Conservation (phyloP, 2,329 filamentous ascomycete species). For the Tolypocladium album region DNA sequence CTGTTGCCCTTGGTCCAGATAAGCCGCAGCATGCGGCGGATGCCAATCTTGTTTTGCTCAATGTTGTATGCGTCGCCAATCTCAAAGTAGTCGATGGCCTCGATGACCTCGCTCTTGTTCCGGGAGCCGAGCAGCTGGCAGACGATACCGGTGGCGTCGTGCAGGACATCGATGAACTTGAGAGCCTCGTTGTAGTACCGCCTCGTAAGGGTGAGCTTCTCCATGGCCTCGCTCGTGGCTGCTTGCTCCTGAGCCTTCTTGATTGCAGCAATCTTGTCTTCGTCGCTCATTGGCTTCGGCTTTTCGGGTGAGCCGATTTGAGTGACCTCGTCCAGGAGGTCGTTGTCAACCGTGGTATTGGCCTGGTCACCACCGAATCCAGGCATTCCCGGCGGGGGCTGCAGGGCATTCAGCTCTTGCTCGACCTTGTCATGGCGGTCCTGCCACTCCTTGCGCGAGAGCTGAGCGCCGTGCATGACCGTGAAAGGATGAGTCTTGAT, state of each 20-base stretch:
- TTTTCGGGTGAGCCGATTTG: slow-evolving; percentile 63
- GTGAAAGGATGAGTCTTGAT: slow-evolving; percentile 94
- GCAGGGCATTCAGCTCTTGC: slow-evolving; percentile 66
- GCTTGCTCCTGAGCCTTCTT: slow-evolving; percentile 78
- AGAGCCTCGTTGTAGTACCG: slow-evolving; percentile 91
- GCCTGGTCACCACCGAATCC: slow-evolving; percentile 48
- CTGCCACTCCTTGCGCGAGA: slow-evolving; percentile 79
- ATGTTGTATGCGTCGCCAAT: slow-evolving; percentile 94
- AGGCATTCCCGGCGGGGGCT: slow-evolving; percentile 66
- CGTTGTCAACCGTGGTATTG: slow-evolving; percentile 63
- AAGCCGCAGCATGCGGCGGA: slow-evolving; percentile 86
- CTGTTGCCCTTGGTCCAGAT: slow-evolving; percentile 99
- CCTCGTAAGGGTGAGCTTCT: slow-evolving; percentile 75
- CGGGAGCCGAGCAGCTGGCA: slow-evolving; percentile 84
- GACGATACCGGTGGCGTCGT: slow-evolving; percentile 69
- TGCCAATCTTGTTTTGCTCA: slow-evolving; percentile 83
- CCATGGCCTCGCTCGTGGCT: slow-evolving; percentile 78
- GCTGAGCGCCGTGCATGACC: slow-evolving; percentile 78
- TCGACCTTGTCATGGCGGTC: slow-evolving; percentile 74
- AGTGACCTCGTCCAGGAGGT: slow-evolving; percentile 80
- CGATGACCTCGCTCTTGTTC: slow-evolving; percentile 97
- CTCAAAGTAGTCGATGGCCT: slow-evolving; percentile 98
- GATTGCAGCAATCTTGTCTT: slow-evolving; percentile 61
- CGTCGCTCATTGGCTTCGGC: slow-evolving; percentile 60
- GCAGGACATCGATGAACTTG: slow-evolving; percentile 84